These are phyloP conservation scores for Oxytropis ochrocephala DNA, from an alignment of 306 rosid species.

Conservation along the genomic window DNA sequence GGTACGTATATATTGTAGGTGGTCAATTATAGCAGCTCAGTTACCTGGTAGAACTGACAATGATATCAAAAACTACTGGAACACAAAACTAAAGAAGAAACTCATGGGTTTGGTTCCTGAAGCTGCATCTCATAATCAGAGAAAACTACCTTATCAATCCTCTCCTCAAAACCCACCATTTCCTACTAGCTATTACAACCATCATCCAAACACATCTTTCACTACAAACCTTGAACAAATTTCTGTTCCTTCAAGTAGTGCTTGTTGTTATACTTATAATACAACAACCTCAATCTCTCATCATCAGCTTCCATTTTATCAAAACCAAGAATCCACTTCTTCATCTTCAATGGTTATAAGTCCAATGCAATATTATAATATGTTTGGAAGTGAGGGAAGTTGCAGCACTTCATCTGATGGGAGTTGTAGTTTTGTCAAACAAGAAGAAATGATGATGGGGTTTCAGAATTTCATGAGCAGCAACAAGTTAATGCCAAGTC, in stretches of 20 bases:
- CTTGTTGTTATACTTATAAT: neutral
- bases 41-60: conserved; percentile 91
- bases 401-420: conserved; percentile 75
- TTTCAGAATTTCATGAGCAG: conserved; percentile 20
- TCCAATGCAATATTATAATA: conserved; percentile 19
- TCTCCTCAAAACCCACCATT: conserved; percentile 15
- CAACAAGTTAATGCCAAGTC: conserved; percentile 20
- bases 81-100: conserved; percentile 93
- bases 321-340: conserved; percentile 30
- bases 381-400: conserved; percentile 73
- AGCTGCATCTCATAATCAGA: neutral
- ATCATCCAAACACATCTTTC: conserved; percentile 20
- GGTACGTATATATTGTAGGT: conserved; percentile 28
- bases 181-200: neutral
- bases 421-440: conserved; percentile 48
- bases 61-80: conserved; percentile 95
- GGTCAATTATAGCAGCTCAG: conserved; percentile 94
- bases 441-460: conserved; percentile 36
- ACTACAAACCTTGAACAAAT: conserved; percentile 21
- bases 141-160: conserved; percentile 26
- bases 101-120: conserved; percentile 45
- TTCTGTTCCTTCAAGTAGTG: conserved; percentile 20
- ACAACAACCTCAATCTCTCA: neutral
- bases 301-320: conserved; percentile 23
- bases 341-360: too few relatives aligned